Evolutionary conservation across 345 rosid species (phyloP), one percentile per base, ranked within the genome.

Genomic region (Moringa oleifera): DNA sequence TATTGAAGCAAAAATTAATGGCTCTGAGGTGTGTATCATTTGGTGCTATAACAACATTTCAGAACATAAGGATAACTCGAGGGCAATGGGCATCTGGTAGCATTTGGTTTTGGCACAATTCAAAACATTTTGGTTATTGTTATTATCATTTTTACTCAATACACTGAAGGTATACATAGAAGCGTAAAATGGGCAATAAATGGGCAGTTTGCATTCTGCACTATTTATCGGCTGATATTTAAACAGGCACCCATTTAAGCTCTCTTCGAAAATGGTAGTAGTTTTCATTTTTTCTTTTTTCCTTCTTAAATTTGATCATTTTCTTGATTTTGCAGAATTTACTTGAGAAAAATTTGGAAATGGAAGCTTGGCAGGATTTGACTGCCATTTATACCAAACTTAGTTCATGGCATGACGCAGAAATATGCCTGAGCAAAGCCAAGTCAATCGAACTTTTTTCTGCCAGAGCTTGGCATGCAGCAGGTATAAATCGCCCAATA

Each of bases 341-440:
- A 64, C 68, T 66, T 18, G 78, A 71, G 56, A 77, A 73, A 71
- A 81, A 75, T 20, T 66, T 77, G 75, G 99, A 91, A 80, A 65
- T 66, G 24, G 80, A 75, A 65, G 82, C 85, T 25, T 95, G 99
- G 99, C 90, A 85, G 77, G 91, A 95, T 77, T 78, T 95, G 71
- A 83, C 93, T 20, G 59, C 69, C 25, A 73, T 91, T 71, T 91
- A 91, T 19, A 67, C 84, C 57, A 84, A 78, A 69, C 74, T 89
- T 28, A 80, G 87, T 55, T 80, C 83, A 24, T 87, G 80, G 90
- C 28, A 73, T 22, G 91, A 91, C 66, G 96, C 95, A 52, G 77
- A 84, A 75, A 75, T 83, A 56, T 94, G 97, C 63, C 53, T 85
- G 20, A 80, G 79, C 63, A 90, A 83, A 79, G 89, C 96, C 58